A percentile compares a stretch with the other conserved stretches of the same genome.
These are phyloP conservation scores for Vinca minor DNA, from an alignment of 257 asterid genomes.

Conservation along the genomic window DNA sequence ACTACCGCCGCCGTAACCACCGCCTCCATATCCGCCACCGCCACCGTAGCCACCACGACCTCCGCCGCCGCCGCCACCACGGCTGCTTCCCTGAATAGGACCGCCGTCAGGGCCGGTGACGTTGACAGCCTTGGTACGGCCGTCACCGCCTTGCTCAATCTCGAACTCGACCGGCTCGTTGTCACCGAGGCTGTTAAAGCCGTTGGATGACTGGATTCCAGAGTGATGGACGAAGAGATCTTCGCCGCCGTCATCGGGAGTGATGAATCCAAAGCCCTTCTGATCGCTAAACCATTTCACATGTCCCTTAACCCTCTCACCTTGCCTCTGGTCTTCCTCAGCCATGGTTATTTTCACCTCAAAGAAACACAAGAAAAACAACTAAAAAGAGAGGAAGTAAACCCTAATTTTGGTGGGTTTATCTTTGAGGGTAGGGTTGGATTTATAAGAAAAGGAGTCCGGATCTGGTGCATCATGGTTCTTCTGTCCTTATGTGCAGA, in stretches of 20 bases:
- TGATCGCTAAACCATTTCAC: conserved; percentile 88
- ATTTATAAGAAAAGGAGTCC: too few species aligned
- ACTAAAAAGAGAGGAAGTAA: background rate
- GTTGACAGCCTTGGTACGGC: conserved; percentile 34
- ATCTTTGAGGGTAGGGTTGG: too few species aligned
- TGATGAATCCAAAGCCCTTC: conserved; percentile 77
- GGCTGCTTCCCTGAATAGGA: conserved; percentile 24
- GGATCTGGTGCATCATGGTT: too few species aligned
- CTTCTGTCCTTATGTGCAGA: too few species aligned
- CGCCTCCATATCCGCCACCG: conserved; percentile 9
- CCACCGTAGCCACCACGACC: conserved; percentile 4
- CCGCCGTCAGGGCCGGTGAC: conserved; percentile 38
- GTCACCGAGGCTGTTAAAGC: conserved; percentile 61
- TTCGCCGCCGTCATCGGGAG: conserved; percentile 72
- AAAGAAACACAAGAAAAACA: too few species aligned
- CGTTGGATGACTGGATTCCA: conserved; percentile 47
- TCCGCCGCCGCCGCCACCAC: conserved; percentile 18
- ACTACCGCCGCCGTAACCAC: conserved; percentile 15
- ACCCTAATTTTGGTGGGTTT: too few species aligned
- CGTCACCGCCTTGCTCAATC: conserved; percentile 30
- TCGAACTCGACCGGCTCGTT: conserved; percentile 63
- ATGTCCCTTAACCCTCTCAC: conserved; percentile 40
- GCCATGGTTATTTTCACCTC: conserved; percentile 15
- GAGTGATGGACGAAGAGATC: conserved; percentile 85
- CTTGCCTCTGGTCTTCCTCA: conserved; percentile 17